phyloP scores from a whole-genome alignment of 2,329 filamentous ascomycete species.

The Alternaria dauci region DNA sequence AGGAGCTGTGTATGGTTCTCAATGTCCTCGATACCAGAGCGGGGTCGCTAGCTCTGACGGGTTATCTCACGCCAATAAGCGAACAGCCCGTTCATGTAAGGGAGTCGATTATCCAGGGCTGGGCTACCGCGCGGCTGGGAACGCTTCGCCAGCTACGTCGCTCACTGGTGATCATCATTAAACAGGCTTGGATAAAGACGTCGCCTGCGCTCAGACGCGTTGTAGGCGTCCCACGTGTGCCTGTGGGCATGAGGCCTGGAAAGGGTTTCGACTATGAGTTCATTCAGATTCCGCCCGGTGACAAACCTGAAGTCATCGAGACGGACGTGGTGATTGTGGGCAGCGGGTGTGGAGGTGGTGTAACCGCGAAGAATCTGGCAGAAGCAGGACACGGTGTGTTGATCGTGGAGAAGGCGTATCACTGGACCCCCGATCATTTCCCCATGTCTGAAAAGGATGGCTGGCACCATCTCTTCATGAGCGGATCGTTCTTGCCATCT shows the following conservation, averaged over 20 bases:
- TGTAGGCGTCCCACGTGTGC: constrained; percentile 66
- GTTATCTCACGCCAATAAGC: constrained; percentile 69
- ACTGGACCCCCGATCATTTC: constrained; percentile 75
- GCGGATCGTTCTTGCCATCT: constrained; percentile 66
- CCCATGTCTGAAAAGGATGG: constrained; percentile 75
- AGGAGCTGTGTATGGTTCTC: constrained; percentile 61
- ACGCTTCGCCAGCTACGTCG: constrained; percentile 65
- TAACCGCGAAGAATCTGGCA: constrained; percentile 80
- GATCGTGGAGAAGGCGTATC: constrained; percentile 83
- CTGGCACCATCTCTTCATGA: constrained; percentile 72
- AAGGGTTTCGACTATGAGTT: constrained; percentile 67
- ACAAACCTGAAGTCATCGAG: constrained; percentile 68
- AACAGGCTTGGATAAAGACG: constrained; percentile 64
- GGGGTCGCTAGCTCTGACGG: constrained; percentile 72
- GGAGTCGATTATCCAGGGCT: constrained; percentile 68
- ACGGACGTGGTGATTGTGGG: constrained; percentile 87
- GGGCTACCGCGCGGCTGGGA: constrained; percentile 66
- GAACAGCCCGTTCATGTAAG: constrained; percentile 68
- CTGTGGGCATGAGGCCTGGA: constrained; percentile 62
- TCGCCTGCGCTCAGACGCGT: constrained; percentile 64
- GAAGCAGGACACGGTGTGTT: constrained; percentile 78
- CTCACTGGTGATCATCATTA: constrained; percentile 63
- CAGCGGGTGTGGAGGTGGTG: constrained; percentile 84
- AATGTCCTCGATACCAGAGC: constrained; percentile 65
- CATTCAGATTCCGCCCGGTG: constrained; percentile 66